Evolutionary conservation across 495 filamentous ascomycete genomes (phyloP).

Genomic region (Hyaloscypha finlandica): DNA sequence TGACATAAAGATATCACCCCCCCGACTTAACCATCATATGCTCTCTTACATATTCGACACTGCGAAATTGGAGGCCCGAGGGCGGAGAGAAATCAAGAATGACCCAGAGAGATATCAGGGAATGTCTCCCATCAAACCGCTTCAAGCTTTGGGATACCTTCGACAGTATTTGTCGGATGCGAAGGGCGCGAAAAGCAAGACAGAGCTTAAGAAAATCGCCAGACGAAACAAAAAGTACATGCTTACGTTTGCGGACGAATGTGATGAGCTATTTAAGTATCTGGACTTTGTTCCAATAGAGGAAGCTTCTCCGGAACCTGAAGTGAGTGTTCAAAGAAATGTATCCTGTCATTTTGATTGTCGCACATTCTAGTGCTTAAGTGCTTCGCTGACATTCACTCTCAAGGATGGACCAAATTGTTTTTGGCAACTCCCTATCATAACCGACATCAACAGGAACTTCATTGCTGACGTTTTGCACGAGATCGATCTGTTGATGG

Average conservation of each 20-base stretch:
- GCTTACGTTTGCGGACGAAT: conserved; percentile 32
- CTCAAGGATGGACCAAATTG: conserved; percentile 19
- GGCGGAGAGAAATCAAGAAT: conserved; percentile 23
- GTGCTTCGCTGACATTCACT: neutral
- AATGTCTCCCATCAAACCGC: conserved; percentile 8
- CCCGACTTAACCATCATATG: conserved; percentile 18
- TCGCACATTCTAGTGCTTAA: neutral
- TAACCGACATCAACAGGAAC: conserved; percentile 18
- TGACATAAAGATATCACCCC: conserved; percentile 28
- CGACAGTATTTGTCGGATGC: conserved; percentile 31
- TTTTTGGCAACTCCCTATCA: conserved; percentile 28
- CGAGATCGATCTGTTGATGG: conserved; percentile 21
- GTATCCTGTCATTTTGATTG: neutral
- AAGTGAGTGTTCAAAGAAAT: conserved; percentile 11
- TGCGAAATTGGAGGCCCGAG: conserved; percentile 21
- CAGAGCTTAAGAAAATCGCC: conserved; percentile 25
- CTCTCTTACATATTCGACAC: conserved; percentile 19
- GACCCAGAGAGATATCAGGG: conserved; percentile 29
- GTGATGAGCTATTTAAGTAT: conserved; percentile 29
- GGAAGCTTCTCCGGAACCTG: conserved; percentile 14
- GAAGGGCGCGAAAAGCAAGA: conserved; percentile 10
- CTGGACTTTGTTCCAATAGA: conserved; percentile 27
- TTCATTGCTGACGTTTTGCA: conserved; percentile 30
- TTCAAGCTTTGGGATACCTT: conserved; percentile 24
- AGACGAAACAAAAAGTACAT: conserved; percentile 33